A percentile compares a stretch with the other conserved stretches of the same genome.
Conservation (phyloP, 768 basidiomycete genomes). For the Mycena epipterygia region DNA sequence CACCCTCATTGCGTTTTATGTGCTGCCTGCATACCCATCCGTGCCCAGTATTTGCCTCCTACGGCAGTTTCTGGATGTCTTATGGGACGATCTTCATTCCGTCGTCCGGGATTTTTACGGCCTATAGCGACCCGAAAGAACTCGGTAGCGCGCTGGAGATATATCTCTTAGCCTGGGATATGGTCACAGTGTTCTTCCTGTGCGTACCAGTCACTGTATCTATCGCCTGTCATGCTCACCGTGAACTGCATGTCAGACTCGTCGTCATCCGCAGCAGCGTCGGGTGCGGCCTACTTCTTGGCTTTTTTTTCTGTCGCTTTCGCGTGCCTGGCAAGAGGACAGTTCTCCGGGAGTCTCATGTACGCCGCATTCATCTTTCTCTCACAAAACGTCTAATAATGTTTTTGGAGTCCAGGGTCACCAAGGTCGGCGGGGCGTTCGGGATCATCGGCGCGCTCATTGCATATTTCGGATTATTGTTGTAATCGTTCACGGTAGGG, state of each 20-base stretch:
- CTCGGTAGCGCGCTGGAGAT: conserved; percentile 73
- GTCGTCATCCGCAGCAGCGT: conserved; percentile 54
- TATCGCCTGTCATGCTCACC: neutral
- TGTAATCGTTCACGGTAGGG: too few relatives aligned
- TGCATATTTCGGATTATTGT: conserved; percentile 66
- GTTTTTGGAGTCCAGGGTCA: conserved; percentile 38
- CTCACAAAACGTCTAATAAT: neutral
- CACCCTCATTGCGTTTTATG: too few relatives aligned
- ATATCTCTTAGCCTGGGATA: conserved; percentile 76
- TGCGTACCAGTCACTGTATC: conserved; percentile 48
- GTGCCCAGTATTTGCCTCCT: conserved; percentile 73
- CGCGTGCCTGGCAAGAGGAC: conserved; percentile 55
- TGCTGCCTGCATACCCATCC: too few relatives aligned
- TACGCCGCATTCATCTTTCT: conserved; percentile 39
- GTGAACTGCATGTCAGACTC: conserved; percentile 43
- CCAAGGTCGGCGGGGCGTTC: conserved; percentile 59
- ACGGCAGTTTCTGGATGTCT: conserved; percentile 87
- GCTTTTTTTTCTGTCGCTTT: conserved; percentile 57
- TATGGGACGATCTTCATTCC: conserved; percentile 79
- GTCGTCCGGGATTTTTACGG: conserved; percentile 64
- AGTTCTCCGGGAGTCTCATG: conserved; percentile 46
- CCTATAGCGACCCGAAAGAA: conserved; percentile 60
- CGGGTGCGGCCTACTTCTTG: conserved; percentile 55
- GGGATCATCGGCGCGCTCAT: conserved; percentile 62
- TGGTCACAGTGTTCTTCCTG: conserved; percentile 76